phyloP scores from a whole-genome alignment of 1,284 basidiomycete genomes.

The Neolentinus lepideus region DNA sequence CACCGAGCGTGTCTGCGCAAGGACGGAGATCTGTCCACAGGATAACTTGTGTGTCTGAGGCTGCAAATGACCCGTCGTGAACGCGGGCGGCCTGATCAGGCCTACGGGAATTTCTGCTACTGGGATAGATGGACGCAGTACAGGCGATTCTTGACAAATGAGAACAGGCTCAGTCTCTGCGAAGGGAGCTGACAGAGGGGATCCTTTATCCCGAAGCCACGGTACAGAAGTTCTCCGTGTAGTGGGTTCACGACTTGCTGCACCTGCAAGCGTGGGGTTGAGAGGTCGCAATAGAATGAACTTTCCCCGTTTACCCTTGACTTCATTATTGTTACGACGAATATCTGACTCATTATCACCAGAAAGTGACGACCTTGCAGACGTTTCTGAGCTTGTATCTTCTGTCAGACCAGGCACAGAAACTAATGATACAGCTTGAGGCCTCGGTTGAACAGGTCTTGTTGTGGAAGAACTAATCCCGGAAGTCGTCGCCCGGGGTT shows the following conservation, averaged over 20 bases:
- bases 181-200: neutral
- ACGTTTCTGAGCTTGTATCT: neutral
- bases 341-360: neutral
- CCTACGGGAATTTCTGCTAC: neutral
- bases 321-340: neutral
- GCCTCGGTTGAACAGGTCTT: neutral
- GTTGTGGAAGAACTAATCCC: too few relatives aligned
- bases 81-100: slow-evolving; percentile 23
- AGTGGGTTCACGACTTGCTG: neutral
- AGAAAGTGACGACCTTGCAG: neutral
- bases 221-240: neutral
- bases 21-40: slow-evolving; percentile 38
- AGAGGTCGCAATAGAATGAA: neutral
- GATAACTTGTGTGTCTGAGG: slow-evolving; percentile 40
- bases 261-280: neutral
- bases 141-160: neutral
- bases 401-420: neutral
- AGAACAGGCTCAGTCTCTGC: neutral
- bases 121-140: neutral
- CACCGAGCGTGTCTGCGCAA: slow-evolving; percentile 35
- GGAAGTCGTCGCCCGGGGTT: neutral
- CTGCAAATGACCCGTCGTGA: slow-evolving; percentile 30
- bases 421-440: neutral
- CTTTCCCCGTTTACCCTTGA: neutral
- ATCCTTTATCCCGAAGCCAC: neutral